phyloP scores from a whole-genome alignment of 495 filamentous ascomycete species.

The Podospora comata region DNA sequence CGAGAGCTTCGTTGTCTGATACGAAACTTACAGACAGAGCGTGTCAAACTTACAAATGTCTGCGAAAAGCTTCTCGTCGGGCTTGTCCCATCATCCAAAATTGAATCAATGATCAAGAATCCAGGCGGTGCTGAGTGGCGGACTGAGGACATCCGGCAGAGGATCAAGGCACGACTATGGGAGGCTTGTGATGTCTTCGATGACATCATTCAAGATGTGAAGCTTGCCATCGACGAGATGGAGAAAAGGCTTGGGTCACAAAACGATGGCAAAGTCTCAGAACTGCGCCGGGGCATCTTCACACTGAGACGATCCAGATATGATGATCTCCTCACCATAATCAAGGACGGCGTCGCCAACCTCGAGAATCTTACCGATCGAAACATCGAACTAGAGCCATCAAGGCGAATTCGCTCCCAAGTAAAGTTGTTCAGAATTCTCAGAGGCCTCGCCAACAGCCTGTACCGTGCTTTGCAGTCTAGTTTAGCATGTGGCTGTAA shows the following conservation, averaged over 20 bases:
- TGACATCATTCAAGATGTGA: no score
- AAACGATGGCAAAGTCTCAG: slow-evolving; percentile 18
- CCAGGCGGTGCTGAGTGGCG: slow-evolving; percentile 26
- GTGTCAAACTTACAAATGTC: slow-evolving; percentile 32
- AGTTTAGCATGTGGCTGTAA: no score
- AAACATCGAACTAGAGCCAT: no score
- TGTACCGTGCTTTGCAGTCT: no score
- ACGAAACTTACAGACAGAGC: slow-evolving; percentile 34
- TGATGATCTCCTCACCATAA: slow-evolving; percentile 28
- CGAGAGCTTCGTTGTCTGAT: slow-evolving; percentile 33
- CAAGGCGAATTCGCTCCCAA: no score
- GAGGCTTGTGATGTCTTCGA: no score
- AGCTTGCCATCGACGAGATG: no score
- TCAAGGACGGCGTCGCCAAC: slow-evolving; percentile 33
- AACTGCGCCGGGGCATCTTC: slow-evolving; percentile 29
- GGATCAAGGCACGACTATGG: slow-evolving; percentile 24
- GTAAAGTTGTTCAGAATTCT: no score
- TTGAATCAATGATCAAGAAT: slow-evolving; percentile 30
- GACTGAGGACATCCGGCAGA: slow-evolving; percentile 15
- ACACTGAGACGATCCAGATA: slow-evolving; percentile 30
- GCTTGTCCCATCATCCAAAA: slow-evolving; percentile 22
- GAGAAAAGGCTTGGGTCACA: slow-evolving; percentile 21
- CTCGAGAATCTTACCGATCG: no score
- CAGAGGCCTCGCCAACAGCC: no score
- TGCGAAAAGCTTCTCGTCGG: slow-evolving; percentile 34